Evolutionary conservation across 2,329 filamentous ascomycete species (phyloP).

Genomic region (Trichoderma atroviride): DNA sequence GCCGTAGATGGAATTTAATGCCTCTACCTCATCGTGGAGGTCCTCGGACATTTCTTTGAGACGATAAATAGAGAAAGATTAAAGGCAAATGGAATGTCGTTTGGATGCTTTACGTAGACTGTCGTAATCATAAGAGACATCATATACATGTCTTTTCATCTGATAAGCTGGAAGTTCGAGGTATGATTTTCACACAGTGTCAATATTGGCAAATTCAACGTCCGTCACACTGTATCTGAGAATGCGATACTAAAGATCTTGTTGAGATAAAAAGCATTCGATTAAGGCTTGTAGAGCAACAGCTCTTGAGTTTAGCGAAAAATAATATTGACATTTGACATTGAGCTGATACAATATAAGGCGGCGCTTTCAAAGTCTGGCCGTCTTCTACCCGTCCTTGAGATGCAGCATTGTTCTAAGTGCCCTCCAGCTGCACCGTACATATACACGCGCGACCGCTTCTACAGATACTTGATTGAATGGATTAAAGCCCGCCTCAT

Average conservation of each 20-base stretch:
- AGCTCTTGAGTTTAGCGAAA: conserved; percentile 9
- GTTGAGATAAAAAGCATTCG: not conserved
- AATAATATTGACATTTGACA: conserved; percentile 29
- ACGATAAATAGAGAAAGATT: not conserved
- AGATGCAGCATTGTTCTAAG: conserved; percentile 34
- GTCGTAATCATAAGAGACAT: not conserved
- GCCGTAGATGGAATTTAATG: conserved; percentile 83
- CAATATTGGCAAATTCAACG: not conserved
- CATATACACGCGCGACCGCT: conserved; percentile 23
- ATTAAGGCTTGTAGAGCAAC: not conserved
- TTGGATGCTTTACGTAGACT: not conserved
- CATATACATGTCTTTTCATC: not conserved
- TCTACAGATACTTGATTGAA: conserved; percentile 26
- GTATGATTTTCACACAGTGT: conserved; percentile 27
- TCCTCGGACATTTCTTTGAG: conserved; percentile 54
- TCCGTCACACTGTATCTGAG: not conserved
- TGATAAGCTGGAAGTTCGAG: not conserved
- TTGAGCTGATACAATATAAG: conserved; percentile 38
- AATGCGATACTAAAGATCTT: not conserved
- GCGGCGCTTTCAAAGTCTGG: conserved; percentile 27
- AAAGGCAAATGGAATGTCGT: not conserved
- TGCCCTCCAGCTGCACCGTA: conserved; percentile 29
- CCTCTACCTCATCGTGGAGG: conserved; percentile 74
- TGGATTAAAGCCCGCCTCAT: conserved; percentile 24
- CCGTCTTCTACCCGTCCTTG: conserved; percentile 31